phyloP scores from a whole-genome alignment of 805 yeast genomes.

The Trichomonascus vanleenenianus region DNA sequence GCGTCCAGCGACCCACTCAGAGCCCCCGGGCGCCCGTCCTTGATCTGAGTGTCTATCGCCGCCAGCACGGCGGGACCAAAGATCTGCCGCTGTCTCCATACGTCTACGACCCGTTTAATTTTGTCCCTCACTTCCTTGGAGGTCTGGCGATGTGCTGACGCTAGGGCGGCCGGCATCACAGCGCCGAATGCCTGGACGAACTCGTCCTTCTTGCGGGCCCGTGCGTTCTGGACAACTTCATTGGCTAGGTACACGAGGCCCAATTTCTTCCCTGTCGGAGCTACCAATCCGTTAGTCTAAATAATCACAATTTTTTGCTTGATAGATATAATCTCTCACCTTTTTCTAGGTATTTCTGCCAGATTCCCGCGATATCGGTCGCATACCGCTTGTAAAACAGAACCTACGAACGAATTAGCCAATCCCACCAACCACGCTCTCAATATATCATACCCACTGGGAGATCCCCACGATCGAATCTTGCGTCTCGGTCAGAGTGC shows the following conservation, averaged over 20 bases:
- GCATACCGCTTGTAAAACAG: conserved; percentile 60
- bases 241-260: conserved; percentile 65
- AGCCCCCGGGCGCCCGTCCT: not conserved
- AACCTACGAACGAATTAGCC: conserved; percentile 16
- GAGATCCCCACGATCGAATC: conserved; percentile 68
- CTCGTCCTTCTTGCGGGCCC: conserved; percentile 51
- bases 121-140: conserved; percentile 41
- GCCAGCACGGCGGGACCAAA: conserved; percentile 32
- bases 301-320: not conserved
- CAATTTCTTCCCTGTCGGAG: conserved; percentile 38
- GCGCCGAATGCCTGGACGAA: conserved; percentile 51
- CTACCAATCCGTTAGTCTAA: conserved; percentile 8
- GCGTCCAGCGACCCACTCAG: conserved; percentile 3
- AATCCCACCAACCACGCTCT: not conserved
- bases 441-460: conserved; percentile 47
- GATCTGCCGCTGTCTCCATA: conserved; percentile 59
- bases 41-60: conserved; percentile 17
- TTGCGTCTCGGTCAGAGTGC: conserved; percentile 44
- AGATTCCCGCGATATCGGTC: conserved; percentile 41
- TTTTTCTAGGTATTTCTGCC: conserved; percentile 37
- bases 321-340: no score
- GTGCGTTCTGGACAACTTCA: conserved; percentile 74
- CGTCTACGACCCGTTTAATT: conserved; percentile 48
- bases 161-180: conserved; percentile 34
- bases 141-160: conserved; percentile 29